Base-by-base conservation (phyloP, 1,284 basidiomycete genomes). In the Puccinia triticina region DNA sequence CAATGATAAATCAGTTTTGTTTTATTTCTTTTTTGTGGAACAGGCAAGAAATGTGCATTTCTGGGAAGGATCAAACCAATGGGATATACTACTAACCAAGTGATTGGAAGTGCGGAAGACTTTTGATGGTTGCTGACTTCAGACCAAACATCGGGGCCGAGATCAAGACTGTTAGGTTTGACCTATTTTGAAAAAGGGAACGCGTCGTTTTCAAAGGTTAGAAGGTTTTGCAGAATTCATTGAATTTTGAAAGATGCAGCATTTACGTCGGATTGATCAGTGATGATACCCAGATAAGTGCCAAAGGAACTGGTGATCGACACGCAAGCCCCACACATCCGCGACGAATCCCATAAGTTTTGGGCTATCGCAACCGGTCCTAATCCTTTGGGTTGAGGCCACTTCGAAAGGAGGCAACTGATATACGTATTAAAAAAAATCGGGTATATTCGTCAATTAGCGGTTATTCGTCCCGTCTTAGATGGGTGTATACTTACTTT, bases 361-460 rank as follows among this genome's bases (percentile, higher is more conserved):
- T 37, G 18, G 43, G 79, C 53, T 16, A 81, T 81, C 34, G 79
- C 79, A n/a, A 81, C 40, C 55, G 55, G 48, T 29, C 48, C 53
- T 32, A 74, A 29, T 0, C 59, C 57, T 34, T 40, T 55, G 43
- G 79, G 79, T 37, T 59, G 79, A 23, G 48, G 69, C 79, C 79
- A 81, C 16, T 50, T 43, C 1, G 37, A 40, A 23, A 81, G 73
- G 40, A 34, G 67, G 53, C 79, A 81, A 23, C 79, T 80, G 29
- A 16, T n/a, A n/a, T n/a, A 29, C 23, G 26, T 34, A 18, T 67
- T 67, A 21, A 46, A 4, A 46, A 46, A 46, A 46, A 46, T 46
- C 43, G 8, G 43, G n/a, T n/a, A n/a, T n/a, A n/a, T n/a, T n/a
- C n/a, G n/a, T n/a, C n/a, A n/a, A n/a, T n/a, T n/a, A n/a, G n/a